Conservation (phyloP, 2,329 filamentous ascomycete species). For the Paecilomyces fulvus region DNA sequence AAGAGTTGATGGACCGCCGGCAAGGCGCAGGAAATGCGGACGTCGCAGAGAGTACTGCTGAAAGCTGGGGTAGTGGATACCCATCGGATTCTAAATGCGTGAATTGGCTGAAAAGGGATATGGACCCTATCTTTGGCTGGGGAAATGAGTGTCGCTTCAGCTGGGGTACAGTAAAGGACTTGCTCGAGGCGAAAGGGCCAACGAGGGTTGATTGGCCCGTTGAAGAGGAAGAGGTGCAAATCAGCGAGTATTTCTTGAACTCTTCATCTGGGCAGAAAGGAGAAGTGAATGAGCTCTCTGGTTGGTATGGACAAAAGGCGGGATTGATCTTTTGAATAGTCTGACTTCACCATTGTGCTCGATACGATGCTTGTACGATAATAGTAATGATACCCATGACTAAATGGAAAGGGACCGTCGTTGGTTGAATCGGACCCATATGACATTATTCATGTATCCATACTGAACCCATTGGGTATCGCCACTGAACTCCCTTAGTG, state of each 20-base stretch:
- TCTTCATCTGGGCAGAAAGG: conserved; percentile 33
- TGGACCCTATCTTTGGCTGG: conserved; percentile 95
- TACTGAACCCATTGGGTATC: not conserved
- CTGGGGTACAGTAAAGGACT: conserved; percentile 90
- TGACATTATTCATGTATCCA: not conserved
- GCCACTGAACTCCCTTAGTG: not conserved
- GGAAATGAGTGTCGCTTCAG: conserved; percentile 87
- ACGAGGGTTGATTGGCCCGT: conserved; percentile 77
- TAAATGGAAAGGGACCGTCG: not conserved
- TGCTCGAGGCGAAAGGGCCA: conserved; percentile 69
- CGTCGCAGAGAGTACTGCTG: conserved; percentile 20
- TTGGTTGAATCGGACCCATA: not conserved
- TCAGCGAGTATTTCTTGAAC: conserved; percentile 67
- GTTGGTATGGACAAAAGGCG: conserved; percentile 70
- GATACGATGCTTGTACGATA: conserved; percentile 7
- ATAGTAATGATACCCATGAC: conserved; percentile 16
- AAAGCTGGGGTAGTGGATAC: conserved; percentile 84
- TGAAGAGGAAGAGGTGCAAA: conserved; percentile 59
- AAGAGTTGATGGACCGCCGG: conserved; percentile 36
- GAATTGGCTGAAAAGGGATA: conserved; percentile 72
- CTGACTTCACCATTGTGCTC: conserved; percentile 10
- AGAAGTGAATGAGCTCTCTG: conserved; percentile 61
- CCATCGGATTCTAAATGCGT: conserved; percentile 77
- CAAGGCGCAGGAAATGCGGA: conserved; percentile 18
- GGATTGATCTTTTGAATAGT: conserved; percentile 59